These are phyloP conservation scores for Xylaria sp. DNA, from an alignment of 2,329 filamentous ascomycete genomes.

Conservation along the genomic window DNA sequence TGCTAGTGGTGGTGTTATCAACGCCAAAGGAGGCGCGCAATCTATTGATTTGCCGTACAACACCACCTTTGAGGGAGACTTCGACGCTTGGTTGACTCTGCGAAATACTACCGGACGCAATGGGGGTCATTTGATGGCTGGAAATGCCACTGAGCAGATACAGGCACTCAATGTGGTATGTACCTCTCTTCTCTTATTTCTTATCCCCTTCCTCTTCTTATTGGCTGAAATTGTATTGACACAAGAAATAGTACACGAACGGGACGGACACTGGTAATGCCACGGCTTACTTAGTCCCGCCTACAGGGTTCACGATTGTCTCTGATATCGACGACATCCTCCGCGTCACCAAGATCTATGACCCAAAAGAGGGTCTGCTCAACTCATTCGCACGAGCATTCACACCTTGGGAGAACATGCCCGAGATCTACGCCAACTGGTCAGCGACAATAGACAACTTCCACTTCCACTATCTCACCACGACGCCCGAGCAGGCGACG, in stretches of 20 bases:
- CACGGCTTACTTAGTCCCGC: constrained; percentile 80
- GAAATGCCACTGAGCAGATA: constrained; percentile 71
- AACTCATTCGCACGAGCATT: constrained; percentile 81
- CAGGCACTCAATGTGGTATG: constrained; percentile 72
- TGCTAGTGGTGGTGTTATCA: constrained; percentile 63
- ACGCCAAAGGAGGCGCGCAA: constrained; percentile 68
- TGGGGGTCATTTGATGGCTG: constrained; percentile 64
- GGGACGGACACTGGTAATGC: constrained; percentile 75
- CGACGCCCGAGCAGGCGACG: constrained; percentile 81
- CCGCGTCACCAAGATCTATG: constrained; percentile 82
- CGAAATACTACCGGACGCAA: constrained; percentile 64
- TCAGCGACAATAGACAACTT: constrained; percentile 71
- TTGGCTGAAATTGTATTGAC: not conserved
- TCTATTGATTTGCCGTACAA: constrained; percentile 71
- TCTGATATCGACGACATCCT: constrained; percentile 85
- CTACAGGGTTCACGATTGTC: constrained; percentile 75
- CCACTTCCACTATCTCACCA: constrained; percentile 86
- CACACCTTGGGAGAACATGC: constrained; percentile 81
- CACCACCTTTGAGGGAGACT: constrained; percentile 77
- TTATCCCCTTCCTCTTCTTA: not conserved
- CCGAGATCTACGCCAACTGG: constrained; percentile 81
- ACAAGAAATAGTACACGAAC: constrained; percentile 62
- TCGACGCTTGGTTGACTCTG: constrained; percentile 75
- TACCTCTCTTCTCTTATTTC: not conserved
- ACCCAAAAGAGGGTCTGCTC: constrained; percentile 77